Evolutionary conservation across 1,139 yeast species (phyloP).

Genomic region (Nakaseomyces bracarensis): DNA sequence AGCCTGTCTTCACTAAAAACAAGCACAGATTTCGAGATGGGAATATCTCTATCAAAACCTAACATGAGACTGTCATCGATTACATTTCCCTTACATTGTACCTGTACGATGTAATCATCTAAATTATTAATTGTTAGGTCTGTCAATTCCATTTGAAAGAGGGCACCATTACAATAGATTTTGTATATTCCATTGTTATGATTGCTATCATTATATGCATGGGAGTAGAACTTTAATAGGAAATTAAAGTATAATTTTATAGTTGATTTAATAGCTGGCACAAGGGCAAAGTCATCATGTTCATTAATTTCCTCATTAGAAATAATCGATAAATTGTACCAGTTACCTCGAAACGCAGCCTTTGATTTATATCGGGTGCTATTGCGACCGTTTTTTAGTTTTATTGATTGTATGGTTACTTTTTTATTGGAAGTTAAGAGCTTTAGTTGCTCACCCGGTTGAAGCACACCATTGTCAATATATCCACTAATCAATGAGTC

Average conservation of each 20-base stretch:
- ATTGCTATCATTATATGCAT: not conserved
- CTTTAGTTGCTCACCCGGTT: conserved; percentile 3
- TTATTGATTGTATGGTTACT: not conserved
- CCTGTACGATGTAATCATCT: not conserved
- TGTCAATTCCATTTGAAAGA: not conserved
- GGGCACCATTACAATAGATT: not conserved
- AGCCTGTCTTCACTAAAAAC: not conserved
- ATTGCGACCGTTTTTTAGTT: too few species aligned
- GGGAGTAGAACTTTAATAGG: not conserved
- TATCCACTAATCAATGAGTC: not conserved
- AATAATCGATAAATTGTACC: not conserved
- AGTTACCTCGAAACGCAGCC: not conserved
- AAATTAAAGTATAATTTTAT: not conserved
- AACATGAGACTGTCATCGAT: too few species aligned
- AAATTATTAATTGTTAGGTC: not conserved
- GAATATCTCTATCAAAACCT: conserved; percentile 5
- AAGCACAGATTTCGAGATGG: not conserved
- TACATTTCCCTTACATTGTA: too few species aligned
- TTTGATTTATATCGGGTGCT: not conserved
- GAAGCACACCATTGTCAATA: conserved; percentile 2
- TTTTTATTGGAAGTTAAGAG: not conserved
- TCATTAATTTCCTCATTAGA: not conserved
- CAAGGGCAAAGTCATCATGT: not conserved
- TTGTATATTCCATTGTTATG: not conserved
- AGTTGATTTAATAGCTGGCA: not conserved